A percentile compares a stretch with the other conserved stretches of the same genome.
phyloP scores from a whole-genome alignment of 306 rosid species.

The Vigna nakashimae region DNA sequence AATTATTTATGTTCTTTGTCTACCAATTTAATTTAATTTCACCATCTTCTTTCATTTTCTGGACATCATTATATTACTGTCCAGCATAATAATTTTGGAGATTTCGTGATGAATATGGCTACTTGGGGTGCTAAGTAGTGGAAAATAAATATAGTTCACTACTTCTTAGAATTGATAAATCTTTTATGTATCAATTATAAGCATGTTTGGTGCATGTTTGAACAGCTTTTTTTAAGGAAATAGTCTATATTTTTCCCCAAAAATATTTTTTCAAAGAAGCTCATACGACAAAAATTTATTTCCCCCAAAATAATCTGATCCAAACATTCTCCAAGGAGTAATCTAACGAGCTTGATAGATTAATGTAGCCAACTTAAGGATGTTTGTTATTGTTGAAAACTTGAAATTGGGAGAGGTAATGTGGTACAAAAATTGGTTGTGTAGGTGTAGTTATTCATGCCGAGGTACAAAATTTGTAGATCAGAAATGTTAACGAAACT shows the following conservation, averaged over 20 bases:
- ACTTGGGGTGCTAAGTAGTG: background rate
- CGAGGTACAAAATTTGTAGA: too few species aligned
- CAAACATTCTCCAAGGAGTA: background rate
- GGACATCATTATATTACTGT: background rate
- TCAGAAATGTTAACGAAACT: too few species aligned
- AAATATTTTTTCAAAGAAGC: background rate
- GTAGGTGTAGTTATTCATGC: too few species aligned
- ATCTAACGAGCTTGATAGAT: background rate
- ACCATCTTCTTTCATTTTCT: background rate
- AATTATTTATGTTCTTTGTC: background rate
- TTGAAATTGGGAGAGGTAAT: background rate
- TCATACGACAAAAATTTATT: background rate
- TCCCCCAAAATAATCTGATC: background rate
- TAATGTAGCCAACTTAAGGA: slow-evolving; percentile 1
- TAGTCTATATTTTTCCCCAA: background rate
- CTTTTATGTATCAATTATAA: background rate
- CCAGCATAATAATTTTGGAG: background rate
- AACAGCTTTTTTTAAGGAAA: background rate
- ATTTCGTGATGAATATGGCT: background rate
- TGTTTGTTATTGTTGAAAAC: slow-evolving; percentile 1
- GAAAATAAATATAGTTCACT: background rate
- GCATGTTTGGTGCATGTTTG: background rate
- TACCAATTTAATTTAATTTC: background rate
- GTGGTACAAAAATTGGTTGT: too few species aligned
- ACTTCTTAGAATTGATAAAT: background rate